These are phyloP conservation scores for Apiospora saccharicola DNA, from an alignment of 2,329 filamentous ascomycete genomes.

Conservation along the genomic window DNA sequence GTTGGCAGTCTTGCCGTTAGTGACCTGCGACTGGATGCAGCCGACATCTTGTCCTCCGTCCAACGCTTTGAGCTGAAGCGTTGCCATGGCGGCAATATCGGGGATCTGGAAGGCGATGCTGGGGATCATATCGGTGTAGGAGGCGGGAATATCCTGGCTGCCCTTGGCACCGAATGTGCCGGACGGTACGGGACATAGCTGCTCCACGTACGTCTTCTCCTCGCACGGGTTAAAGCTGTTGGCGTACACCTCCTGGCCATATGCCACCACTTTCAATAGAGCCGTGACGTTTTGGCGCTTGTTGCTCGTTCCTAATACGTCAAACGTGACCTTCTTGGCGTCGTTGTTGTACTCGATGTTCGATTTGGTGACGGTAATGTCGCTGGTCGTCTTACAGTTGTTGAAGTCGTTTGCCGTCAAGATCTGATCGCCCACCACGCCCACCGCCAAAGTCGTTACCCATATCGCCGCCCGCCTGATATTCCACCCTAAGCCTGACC, in stretches of 20 bases:
- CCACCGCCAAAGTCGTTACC: slow-evolving; percentile 47
- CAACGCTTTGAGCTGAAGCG: slow-evolving; percentile 72
- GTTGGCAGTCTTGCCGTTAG: slow-evolving; percentile 84
- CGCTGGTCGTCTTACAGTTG: slow-evolving; percentile 68
- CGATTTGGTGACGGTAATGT: slow-evolving; percentile 75
- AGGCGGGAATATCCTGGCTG: slow-evolving; percentile 71
- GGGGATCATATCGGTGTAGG: slow-evolving; percentile 80
- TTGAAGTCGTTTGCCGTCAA: slow-evolving; percentile 83
- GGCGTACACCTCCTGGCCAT: slow-evolving; percentile 81
- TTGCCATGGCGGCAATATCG: slow-evolving; percentile 87
- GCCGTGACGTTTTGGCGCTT: slow-evolving; percentile 83
- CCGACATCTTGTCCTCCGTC: slow-evolving; percentile 71
- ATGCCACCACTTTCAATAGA: slow-evolving; percentile 78
- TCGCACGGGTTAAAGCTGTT: slow-evolving; percentile 87
- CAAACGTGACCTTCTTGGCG: slow-evolving; percentile 77
- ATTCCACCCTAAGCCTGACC: slow-evolving; percentile 39
- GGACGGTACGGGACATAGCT: slow-evolving; percentile 85
- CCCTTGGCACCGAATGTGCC: slow-evolving; percentile 79
- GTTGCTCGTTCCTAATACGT: slow-evolving; percentile 79
- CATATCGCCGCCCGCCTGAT: slow-evolving; percentile 41
- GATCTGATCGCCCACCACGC: slow-evolving; percentile 71
- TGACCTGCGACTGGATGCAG: slow-evolving; percentile 82
- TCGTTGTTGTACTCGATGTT: slow-evolving; percentile 81
- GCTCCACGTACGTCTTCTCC: slow-evolving; percentile 66
- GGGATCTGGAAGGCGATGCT: slow-evolving; percentile 89